Conservation (phyloP, 179 eudicot genomes). For the Vitellaria paradoxa region DNA sequence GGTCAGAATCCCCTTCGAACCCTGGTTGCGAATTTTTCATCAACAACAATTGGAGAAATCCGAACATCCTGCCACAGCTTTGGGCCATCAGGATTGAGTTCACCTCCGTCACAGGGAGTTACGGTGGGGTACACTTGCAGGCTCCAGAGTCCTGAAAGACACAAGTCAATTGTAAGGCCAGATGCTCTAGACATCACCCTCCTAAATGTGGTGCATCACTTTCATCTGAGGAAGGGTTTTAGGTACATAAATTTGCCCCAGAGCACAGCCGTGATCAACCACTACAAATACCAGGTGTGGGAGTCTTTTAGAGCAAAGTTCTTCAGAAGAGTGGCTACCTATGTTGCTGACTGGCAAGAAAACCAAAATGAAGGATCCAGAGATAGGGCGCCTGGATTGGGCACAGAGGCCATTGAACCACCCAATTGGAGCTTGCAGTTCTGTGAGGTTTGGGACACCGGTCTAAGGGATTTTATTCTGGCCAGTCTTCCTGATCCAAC, state of each 20-base stretch:
- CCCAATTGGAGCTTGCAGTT: conserved; percentile 47
- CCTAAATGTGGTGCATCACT: conserved; percentile 84
- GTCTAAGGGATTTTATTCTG: conserved; percentile 39
- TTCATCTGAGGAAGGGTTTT: conserved; percentile 56
- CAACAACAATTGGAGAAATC: conserved; percentile 52
- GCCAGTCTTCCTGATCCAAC: conserved; percentile 38
- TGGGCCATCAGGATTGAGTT: conserved; percentile 72
- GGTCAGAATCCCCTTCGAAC: conserved; percentile 47
- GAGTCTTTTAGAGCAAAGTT: conserved; percentile 54
- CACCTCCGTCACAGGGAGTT: conserved; percentile 50
- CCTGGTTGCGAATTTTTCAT: conserved; percentile 46
- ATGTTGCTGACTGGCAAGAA: conserved; percentile 61
- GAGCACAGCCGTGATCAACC: conserved; percentile 45
- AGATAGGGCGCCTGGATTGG: conserved; percentile 59
- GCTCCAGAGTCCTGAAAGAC: conserved; percentile 73
- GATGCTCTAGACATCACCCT: conserved; percentile 63
- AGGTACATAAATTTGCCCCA: conserved; percentile 44
- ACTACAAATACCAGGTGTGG: conserved; percentile 70
- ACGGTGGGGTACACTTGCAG: conserved; percentile 80
- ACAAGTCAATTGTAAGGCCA: conserved; percentile 72
- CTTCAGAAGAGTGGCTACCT: conserved; percentile 62
- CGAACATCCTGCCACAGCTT: conserved; percentile 74
- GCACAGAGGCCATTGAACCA: conserved; percentile 58
- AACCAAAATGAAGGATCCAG: conserved; percentile 56
- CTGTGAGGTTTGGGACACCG: conserved; percentile 64